Conservation (phyloP, 768 basidiomycete species). For the Crucibulum laeve region DNA sequence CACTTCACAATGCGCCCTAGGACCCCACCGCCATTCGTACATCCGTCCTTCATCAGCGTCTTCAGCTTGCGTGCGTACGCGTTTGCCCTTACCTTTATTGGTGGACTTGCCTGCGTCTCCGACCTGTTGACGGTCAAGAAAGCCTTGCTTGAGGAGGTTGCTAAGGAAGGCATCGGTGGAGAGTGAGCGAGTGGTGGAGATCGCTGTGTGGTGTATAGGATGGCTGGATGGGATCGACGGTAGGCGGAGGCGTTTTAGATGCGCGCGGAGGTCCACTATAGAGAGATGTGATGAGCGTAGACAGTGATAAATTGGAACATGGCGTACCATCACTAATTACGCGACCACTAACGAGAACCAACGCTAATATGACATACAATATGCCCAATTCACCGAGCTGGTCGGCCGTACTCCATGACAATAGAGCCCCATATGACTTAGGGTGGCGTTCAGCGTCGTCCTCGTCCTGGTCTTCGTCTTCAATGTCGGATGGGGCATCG, state of each 20-base stretch:
- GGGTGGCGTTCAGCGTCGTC: slow-evolving; percentile 35
- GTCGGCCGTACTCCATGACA: slow-evolving; percentile 68
- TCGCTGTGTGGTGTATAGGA: slow-evolving; percentile 46
- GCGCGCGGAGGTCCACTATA: slow-evolving; percentile 67
- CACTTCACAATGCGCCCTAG: slow-evolving; percentile 75
- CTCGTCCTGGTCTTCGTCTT: slow-evolving; percentile 35
- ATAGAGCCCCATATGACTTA: slow-evolving; percentile 59
- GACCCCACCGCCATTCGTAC: slow-evolving; percentile 86
- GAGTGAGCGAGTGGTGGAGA: slow-evolving; percentile 44
- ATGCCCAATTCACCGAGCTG: slow-evolving; percentile 70
- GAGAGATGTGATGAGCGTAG: slow-evolving; percentile 1
- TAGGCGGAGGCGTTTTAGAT: slow-evolving; percentile 69
- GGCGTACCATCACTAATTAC: slow-evolving; percentile 70
- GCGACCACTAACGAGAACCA: slow-evolving; percentile 80
- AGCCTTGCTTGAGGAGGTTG: slow-evolving; percentile 63
- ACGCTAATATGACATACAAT: slow-evolving; percentile 74
- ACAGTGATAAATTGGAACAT: not conserved
- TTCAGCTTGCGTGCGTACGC: slow-evolving; percentile 38
- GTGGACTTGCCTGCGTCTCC: slow-evolving; percentile 36
- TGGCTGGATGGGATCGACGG: slow-evolving; percentile 29
- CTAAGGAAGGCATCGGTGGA: slow-evolving; percentile 66
- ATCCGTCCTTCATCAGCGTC: slow-evolving; percentile 33
- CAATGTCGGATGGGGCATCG: slow-evolving; percentile 45
- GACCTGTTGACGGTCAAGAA: slow-evolving; percentile 63
- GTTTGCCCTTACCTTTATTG: slow-evolving; percentile 37